Base-by-base conservation (phyloP, 441 rosid genomes). In the Jatropha podagrica region DNA sequence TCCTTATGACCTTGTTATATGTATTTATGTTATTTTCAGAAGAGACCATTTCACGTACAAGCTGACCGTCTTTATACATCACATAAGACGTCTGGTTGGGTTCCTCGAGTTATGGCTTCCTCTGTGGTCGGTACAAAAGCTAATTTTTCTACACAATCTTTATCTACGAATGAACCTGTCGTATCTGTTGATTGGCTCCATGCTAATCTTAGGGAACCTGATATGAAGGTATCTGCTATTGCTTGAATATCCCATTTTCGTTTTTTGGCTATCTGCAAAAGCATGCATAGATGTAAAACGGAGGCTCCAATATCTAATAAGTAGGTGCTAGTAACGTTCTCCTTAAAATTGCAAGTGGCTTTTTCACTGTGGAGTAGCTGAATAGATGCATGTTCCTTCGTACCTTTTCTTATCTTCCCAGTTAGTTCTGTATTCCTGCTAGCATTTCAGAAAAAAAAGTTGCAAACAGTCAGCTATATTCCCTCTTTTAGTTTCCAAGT, bases 181-280 rank as follows among this genome's bases (percentile, higher is more conserved):
- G 91, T 92, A 76, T 94, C 97, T 64, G 97, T 86, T 71, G 97
- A 92, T 83, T 92, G 99, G 99, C 97, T 96, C 69, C 90, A 91
- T 70, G 72, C 95, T 14, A 92, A 94, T 82, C 95, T 90, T 55
- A 81, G 77, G 79, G 88, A 81, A 63, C 82, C 97, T 79, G 88
- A 86, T 77, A 11, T 92, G 80, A 96, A 96, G 97, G 99, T 92
- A 82, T 41, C 14, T 71, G 4, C 41, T 42, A 52, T 73, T 41
- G 59, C 69, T 55, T 68, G 23, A 48, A 48, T 46, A 9, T 59
- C 7, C 26, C 51, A 18, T 59, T 27, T 11, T 23, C 69, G 55
- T 51, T 77, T 51, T 73, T 7, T 20, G 58, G 26, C 58, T 58
- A 11, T 46, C 49, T 46, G 13, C 49, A 46, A 46, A 46, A 46